Evolutionary conservation across 2,329 filamentous ascomycete species (phyloP), one percentile per base, ranked within the genome.

Genomic region (Fusarium guadeloupense): DNA sequence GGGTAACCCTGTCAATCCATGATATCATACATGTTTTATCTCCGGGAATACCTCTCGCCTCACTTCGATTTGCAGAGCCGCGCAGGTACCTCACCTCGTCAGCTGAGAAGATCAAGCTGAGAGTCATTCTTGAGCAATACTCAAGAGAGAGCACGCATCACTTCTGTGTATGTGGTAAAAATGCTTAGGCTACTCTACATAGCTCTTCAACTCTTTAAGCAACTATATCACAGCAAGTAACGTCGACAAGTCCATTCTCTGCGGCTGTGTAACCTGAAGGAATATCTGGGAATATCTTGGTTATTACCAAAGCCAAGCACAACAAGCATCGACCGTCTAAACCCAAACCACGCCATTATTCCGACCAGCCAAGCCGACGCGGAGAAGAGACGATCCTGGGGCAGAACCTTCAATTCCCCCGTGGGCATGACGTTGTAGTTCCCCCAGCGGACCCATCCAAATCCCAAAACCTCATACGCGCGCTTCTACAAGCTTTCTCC

Each of bases 401-500:
- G 63, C 9, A 5, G 61, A 52, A 61, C 61, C 61, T 16, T 52
- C 58, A 37, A 55, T 44, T 30, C 47, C 14, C 42, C 41, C 52
- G 34, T 50, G 35, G 56, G 59, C 47, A 68, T 70, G 66, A 68
- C 67, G 68, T 62, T 47, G 42, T 40, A 38, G 37, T 40, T 39
- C 35, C 19, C 21, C 26, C 4, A 47, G 40, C 30, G 38, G 45
- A 34, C 64, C 68, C 67, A 59, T 52, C 40, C 46, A 69, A 64
- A 54, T 23, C 43, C 19, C 13, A 41, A 46, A 28, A 34, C 37
- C 50, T 50, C 33, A 70, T 69, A 70, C 68, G 68, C 53, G 68
- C 68, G 68, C 68, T 70, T 70, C 68, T 68, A 68, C 30, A 2
- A 31, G 10, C 9, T 35, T n/a, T 49, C 64, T 66, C 64, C 68